These are phyloP conservation scores for Pseudoneurospora amorphoporcata DNA, from an alignment of 495 filamentous ascomycete genomes.

Conservation along the genomic window DNA sequence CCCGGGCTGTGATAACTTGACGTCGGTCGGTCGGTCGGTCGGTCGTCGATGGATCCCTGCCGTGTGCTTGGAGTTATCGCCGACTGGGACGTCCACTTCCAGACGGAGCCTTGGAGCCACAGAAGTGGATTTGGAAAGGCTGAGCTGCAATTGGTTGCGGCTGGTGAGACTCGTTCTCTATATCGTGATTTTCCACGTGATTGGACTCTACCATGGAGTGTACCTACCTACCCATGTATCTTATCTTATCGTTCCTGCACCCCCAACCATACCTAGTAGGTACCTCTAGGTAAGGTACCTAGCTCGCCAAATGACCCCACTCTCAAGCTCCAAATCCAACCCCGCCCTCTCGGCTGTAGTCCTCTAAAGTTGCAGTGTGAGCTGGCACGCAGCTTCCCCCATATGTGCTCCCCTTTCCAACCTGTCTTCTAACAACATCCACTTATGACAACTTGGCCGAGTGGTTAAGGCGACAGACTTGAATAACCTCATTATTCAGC, in stretches of 20 bases:
- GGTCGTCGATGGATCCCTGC: conserved; percentile 16
- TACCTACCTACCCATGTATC: no score
- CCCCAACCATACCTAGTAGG: neutral
- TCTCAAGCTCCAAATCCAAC: neutral
- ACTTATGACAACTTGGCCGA: neutral
- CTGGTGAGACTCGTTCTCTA: neutral
- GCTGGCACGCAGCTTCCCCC: neutral
- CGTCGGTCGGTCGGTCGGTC: conserved; percentile 4
- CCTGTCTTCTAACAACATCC: neutral
- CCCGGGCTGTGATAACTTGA: conserved; percentile 23
- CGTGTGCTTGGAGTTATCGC: neutral
- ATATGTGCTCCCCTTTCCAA: neutral
- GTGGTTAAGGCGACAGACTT: neutral
- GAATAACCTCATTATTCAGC: neutral
- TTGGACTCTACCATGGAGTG: neutral
- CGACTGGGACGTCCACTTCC: neutral
- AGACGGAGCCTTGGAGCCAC: neutral
- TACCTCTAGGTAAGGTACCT: no score
- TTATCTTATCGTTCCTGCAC: no score
- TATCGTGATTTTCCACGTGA: neutral
- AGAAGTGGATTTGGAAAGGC: neutral
- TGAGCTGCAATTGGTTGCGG: neutral
- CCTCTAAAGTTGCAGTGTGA: neutral
- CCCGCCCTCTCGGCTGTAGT: neutral
- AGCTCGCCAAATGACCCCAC: neutral